Evolutionary conservation across 2,329 filamentous ascomycete species (phyloP).

Genomic region (Incumbomyces delicatus): DNA sequence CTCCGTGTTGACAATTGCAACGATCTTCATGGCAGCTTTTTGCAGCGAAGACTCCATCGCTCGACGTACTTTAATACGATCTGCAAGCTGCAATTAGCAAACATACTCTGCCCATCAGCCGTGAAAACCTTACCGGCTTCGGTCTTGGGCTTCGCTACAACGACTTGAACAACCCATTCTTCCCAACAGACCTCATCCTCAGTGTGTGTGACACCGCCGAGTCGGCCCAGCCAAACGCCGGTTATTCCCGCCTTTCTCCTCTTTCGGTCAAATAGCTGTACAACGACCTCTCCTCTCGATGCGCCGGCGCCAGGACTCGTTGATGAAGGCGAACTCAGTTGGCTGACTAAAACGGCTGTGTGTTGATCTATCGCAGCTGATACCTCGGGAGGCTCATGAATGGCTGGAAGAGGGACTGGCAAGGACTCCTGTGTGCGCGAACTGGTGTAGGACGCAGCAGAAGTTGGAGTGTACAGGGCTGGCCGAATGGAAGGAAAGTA

Average conservation of each 20-base stretch:
- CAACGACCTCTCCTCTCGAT: conserved; percentile 66
- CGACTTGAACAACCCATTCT: conserved; percentile 86
- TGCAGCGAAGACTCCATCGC: conserved; percentile 86
- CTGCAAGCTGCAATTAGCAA: conserved; percentile 35
- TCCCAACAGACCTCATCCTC: conserved; percentile 98
- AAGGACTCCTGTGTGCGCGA: conserved; percentile 15
- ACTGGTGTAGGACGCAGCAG: conserved; percentile 11
- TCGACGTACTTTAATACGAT: conserved; percentile 76
- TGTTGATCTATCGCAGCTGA: conserved; percentile 90
- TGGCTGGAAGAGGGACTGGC: conserved; percentile 78
- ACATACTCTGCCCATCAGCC: neutral
- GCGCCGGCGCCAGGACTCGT: conserved; percentile 39
- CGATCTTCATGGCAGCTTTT: conserved; percentile 79
- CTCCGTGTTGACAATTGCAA: conserved; percentile 75
- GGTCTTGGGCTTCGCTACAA: conserved; percentile 79
- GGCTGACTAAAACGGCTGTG: conserved; percentile 66
- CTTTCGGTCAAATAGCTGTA: conserved; percentile 93
- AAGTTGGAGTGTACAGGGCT: conserved; percentile 48
- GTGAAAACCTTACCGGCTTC: conserved; percentile 60
- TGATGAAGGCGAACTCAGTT: conserved; percentile 52
- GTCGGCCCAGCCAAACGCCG: conserved; percentile 27
- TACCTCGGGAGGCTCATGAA: conserved; percentile 73
- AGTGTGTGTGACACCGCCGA: conserved; percentile 44
- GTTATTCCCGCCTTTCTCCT: conserved; percentile 70
- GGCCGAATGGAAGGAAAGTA: conserved; percentile 85